Evolutionary conservation across 2,329 filamentous ascomycete genomes (phyloP).

Genomic region (Thelonectria blattea): DNA sequence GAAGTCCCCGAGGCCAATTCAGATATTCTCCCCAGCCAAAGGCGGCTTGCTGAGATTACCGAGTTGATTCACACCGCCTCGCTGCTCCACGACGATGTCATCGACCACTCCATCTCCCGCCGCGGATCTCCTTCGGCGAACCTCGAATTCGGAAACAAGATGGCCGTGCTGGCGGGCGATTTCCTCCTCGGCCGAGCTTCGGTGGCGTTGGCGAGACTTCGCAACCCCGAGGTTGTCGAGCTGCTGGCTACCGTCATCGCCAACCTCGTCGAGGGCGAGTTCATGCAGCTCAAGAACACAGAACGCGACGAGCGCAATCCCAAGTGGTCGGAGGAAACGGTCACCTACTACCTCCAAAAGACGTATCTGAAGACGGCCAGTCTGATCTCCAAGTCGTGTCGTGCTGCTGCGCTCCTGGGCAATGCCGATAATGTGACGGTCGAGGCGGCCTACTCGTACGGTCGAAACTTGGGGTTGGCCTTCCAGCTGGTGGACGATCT

Average conservation of each 20-base stretch:
- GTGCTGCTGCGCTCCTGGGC: conserved; percentile 86
- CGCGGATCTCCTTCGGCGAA: conserved; percentile 89
- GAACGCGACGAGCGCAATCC: conserved; percentile 85
- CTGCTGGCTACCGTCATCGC: conserved; percentile 95
- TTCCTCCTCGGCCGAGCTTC: conserved; percentile 93
- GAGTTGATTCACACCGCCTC: conserved; percentile 98
- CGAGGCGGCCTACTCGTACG: conserved; percentile 90
- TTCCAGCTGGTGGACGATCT: conserved; percentile 99
- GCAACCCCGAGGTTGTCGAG: conserved; percentile 94
- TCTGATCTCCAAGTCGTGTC: conserved; percentile 94
- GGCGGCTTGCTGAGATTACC: conserved; percentile 92
- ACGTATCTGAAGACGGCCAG: conserved; percentile 97
- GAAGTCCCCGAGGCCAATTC: conserved; percentile 51
- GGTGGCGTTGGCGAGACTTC: conserved; percentile 85
- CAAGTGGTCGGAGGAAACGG: conserved; percentile 83
- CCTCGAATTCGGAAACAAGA: conserved; percentile 96
- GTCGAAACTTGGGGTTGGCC: conserved; percentile 89
- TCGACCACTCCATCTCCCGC: conserved; percentile 87
- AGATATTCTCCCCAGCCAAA: conserved; percentile 89
- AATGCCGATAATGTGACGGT: conserved; percentile 78
- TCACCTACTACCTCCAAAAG: conserved; percentile 96
- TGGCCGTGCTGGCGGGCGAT: conserved; percentile 97
- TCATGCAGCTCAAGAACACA: conserved; percentile 99
- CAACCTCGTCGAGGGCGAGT: conserved; percentile 96
- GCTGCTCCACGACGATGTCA: conserved; percentile 96